These are phyloP conservation scores for Guadua angustifolia DNA, from an alignment of 176 grass and related monocot genomes.

Conservation along the genomic window DNA sequence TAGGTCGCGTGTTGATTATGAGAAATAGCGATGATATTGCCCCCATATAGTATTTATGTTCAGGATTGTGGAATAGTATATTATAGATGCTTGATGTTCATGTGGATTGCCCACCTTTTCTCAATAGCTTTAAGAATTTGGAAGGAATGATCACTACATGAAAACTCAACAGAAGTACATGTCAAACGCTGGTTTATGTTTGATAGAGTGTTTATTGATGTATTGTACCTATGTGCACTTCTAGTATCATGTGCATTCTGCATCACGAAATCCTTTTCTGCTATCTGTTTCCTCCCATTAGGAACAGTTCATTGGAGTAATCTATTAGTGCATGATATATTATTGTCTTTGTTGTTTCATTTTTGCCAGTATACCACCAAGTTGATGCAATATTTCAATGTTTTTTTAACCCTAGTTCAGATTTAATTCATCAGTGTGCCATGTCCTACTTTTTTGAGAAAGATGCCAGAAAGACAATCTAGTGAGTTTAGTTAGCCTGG, in stretches of 20 bases:
- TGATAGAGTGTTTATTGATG: background rate
- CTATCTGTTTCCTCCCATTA: background rate
- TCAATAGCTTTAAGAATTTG: background rate
- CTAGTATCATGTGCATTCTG: background rate
- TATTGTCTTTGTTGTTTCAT: background rate
- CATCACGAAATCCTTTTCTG: conserved; percentile 7
- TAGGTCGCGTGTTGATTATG: background rate
- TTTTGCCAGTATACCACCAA: background rate
- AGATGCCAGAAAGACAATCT: background rate
- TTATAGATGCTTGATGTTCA: background rate
- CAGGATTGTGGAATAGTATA: background rate
- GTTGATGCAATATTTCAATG: background rate
- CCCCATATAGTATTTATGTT: background rate
- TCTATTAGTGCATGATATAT: background rate
- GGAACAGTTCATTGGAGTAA: background rate
- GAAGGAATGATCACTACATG: background rate
- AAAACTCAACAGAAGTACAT: background rate
- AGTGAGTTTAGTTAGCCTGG: background rate
- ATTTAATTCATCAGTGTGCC: background rate
- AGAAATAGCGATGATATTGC: background rate
- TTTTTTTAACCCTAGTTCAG: background rate
- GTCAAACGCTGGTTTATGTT: background rate
- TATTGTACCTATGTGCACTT: background rate
- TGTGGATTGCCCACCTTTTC: background rate
- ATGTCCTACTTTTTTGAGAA: background rate